Base-by-base conservation (phyloP, 345 rosid species). In the Aurinia saxatilis region DNA sequence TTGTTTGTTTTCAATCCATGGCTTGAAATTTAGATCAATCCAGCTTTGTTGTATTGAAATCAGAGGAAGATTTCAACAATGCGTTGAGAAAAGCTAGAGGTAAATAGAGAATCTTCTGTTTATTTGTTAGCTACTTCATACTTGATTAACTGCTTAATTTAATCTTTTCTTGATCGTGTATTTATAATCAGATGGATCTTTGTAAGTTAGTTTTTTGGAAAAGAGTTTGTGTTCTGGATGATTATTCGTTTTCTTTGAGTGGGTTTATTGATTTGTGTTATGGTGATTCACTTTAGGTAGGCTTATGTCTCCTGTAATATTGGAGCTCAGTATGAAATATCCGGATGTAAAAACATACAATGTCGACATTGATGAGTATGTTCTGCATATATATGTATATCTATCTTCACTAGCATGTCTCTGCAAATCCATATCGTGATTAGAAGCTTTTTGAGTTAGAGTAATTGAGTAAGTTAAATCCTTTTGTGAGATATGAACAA, bases 311-410 rank as follows among this genome's bases (percentile, higher is more conserved):
- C 98, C 91, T 31, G 68, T 78, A 10, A 67, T 91, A 33, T 68
- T 39, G 39, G 85, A 83, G 59, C 66, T 82, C 47, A 82, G 84
- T 69, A 55, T 68, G 66, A 73, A 85, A 41, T 77, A 82, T 71
- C 91, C 91, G 31, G 57, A 77, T 46, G 88, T 85, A 48, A 82
- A 81, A 21, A 78, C 77, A 0, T 86, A 81, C 66, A 91, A 86
- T 71, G 74, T 88, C 35, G 96, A 91, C 75, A 91, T 86, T 57
- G 95, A 88, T 19, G 75, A 79, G 96, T 86, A 60, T 65, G 56
- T 39, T 31, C n/a, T 48, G 53, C 19, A 19, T n/a, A n/a, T 40
- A 6, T n/a, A n/a, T n/a, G n/a, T 9, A 10, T 1, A 31, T 10
- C 60, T 54, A 5, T 39, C 9, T 14, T 46, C 52, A 44, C 2